Evolutionary conservation across 176 grass and related monocot genomes (phyloP).

Genomic region (Carex myosuroides): DNA sequence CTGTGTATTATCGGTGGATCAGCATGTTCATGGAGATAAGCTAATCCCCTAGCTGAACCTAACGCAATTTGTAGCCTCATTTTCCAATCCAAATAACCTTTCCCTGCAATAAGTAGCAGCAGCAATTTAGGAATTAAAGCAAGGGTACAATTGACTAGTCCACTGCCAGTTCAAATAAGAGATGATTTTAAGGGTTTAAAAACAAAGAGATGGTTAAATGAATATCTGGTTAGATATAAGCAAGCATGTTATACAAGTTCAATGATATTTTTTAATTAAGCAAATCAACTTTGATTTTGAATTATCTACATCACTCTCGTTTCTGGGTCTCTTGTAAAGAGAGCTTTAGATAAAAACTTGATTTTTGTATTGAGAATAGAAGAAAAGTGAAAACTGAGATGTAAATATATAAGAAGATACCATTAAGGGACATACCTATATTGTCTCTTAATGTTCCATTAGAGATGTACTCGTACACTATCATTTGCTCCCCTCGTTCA

Average conservation of each 20-base stretch:
- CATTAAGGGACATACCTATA: slow-evolving; percentile 37
- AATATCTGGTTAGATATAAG: not conserved
- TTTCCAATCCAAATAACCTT: slow-evolving; percentile 63
- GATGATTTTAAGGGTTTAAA: not conserved
- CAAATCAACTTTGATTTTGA: not conserved
- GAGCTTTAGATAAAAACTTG: not conserved
- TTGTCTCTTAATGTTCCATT: slow-evolving; percentile 72
- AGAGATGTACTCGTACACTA: slow-evolving; percentile 75
- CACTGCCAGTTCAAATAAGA: not conserved
- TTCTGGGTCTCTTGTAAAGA: too few species aligned
- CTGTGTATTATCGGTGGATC: slow-evolving; percentile 88
- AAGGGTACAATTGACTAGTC: not conserved
- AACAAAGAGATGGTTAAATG: not conserved
- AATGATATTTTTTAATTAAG: not conserved
- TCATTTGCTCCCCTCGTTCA: slow-evolving; percentile 80
- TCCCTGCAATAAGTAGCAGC: slow-evolving; percentile 32
- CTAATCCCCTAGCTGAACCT: slow-evolving; percentile 70
- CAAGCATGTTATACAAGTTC: not conserved
- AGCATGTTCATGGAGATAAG: slow-evolving; percentile 78
- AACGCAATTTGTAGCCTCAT: slow-evolving; percentile 63
- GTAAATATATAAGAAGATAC: not conserved
- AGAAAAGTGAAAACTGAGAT: not conserved
- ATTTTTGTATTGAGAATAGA: not conserved
- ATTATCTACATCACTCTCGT: too few species aligned
- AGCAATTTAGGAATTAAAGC: not conserved